Conservation (phyloP, 768 basidiomycete genomes). For the Gloeostereum incarnatum region DNA sequence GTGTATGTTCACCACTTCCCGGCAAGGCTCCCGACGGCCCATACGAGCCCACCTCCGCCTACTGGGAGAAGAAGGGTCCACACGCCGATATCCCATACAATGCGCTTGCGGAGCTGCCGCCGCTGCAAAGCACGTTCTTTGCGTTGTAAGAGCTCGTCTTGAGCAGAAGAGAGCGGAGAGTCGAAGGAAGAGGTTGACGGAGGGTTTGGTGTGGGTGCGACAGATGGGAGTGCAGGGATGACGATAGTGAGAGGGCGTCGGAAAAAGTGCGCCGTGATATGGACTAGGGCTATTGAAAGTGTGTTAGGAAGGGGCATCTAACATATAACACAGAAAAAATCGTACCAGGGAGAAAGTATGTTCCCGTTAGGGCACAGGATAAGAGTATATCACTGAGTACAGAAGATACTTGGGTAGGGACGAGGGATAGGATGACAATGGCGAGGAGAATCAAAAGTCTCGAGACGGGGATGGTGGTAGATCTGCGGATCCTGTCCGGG, state of each 20-base stretch:
- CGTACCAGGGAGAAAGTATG: constrained; percentile 57
- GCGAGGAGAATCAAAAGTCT: constrained; percentile 30
- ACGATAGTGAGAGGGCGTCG: constrained; percentile 79
- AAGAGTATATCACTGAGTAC: constrained; percentile 40
- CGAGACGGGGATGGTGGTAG: constrained; percentile 33
- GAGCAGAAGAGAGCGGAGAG: constrained; percentile 19
- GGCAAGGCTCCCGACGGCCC: constrained; percentile 44
- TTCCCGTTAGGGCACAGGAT: constrained; percentile 40
- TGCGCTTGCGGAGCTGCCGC: constrained; percentile 56
- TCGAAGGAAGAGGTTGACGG: constrained; percentile 10
- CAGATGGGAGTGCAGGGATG: constrained; percentile 38
- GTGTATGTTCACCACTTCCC: constrained; percentile 48
- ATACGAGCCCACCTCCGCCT: constrained; percentile 44
- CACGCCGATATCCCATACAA: constrained; percentile 79
- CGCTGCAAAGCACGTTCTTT: constrained; percentile 84
- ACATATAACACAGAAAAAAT: neutral
- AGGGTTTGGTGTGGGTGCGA: constrained; percentile 20
- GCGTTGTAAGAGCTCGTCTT: constrained; percentile 70
- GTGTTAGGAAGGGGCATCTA: neutral
- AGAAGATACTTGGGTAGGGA: constrained; percentile 26
- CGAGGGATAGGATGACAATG: constrained; percentile 34
- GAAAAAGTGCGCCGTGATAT: constrained; percentile 79
- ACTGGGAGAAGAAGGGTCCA: constrained; percentile 64
- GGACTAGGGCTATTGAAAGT: constrained; percentile 45
- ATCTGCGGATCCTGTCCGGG: constrained; percentile 30